Percentiles rank a stretch among this genome's conserved stretches.
These are phyloP conservation scores for Plectosphaerella cucumerina DNA, from an alignment of 2,329 filamentous ascomycete genomes.

Conservation along the genomic window DNA sequence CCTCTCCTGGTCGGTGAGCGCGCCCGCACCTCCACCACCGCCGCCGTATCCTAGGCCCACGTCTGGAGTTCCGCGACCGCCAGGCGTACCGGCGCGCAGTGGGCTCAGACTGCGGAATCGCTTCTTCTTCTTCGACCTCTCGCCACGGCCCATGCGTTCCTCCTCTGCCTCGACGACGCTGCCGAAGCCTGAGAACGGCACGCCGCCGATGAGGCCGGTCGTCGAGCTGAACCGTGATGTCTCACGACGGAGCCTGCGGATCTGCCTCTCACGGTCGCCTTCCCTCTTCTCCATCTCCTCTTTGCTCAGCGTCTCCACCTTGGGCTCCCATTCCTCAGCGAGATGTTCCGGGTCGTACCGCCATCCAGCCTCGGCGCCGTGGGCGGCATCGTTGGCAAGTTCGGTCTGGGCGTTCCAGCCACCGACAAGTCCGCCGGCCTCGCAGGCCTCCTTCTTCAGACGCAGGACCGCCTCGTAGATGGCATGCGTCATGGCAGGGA, in stretches of 20 bases:
- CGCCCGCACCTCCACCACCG: conserved; percentile 57
- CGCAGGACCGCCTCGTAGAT: conserved; percentile 94
- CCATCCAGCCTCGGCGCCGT: conserved; percentile 84
- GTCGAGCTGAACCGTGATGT: conserved; percentile 90
- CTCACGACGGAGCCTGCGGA: conserved; percentile 80
- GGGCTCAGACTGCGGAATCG: conserved; percentile 87
- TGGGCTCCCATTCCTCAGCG: conserved; percentile 79
- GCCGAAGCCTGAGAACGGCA: conserved; percentile 54
- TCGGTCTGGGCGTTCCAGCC: conserved; percentile 60
- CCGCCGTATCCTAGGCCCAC: conserved; percentile 65
- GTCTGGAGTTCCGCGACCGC: conserved; percentile 74
- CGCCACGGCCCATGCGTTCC: conserved; percentile 85
- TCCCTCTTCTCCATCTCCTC: conserved; percentile 98
- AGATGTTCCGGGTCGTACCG: conserved; percentile 90
- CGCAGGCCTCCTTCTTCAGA: conserved; percentile 93
- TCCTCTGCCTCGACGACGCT: conserved; percentile 52
- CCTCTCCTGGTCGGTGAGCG: conserved; percentile 73
- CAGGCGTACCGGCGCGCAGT: conserved; percentile 60
- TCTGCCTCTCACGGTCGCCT: conserved; percentile 87
- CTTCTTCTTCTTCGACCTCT: conserved; percentile 92
- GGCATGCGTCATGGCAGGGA: conserved; percentile 88
- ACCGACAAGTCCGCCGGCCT: conserved; percentile 80
- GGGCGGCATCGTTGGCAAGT: conserved; percentile 84
- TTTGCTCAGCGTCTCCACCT: conserved; percentile 77
- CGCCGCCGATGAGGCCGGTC: conserved; percentile 73